These are phyloP conservation scores for Limonium bicolor DNA, from an alignment of 148 eudicot species.

Conservation along the genomic window DNA sequence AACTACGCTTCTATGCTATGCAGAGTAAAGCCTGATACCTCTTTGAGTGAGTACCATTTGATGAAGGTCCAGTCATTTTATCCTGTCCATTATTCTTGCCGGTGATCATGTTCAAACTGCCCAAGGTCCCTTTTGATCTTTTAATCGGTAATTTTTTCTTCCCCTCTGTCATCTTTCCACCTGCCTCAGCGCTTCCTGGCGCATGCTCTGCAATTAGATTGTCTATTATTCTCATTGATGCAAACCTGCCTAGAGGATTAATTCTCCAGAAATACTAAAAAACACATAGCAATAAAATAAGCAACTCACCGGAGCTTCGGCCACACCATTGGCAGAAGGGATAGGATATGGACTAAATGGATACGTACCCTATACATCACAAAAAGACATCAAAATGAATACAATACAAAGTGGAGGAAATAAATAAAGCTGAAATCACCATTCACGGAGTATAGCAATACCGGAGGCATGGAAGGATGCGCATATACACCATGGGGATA, in stretches of 20 bases:
- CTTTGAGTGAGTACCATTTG: conserved; percentile 71
- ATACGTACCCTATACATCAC: conserved; percentile 65
- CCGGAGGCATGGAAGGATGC: conserved; percentile 96
- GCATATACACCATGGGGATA: conserved; percentile 98
- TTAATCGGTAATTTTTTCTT: conserved; percentile 92
- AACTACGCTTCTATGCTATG: no score
- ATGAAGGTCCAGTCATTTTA: conserved; percentile 48
- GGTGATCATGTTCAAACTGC: conserved; percentile 90
- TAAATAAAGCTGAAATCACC: neutral
- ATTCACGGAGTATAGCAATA: no score
- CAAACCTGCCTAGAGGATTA: neutral
- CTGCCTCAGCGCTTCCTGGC: conserved; percentile 49
- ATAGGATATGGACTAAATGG: conserved; percentile 91
- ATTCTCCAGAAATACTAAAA: neutral
- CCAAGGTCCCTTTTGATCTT: conserved; percentile 89
- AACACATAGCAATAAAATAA: no score
- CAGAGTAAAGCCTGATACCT: no score
- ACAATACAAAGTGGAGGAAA: neutral
- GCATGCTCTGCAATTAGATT: conserved; percentile 35
- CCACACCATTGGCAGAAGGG: conserved; percentile 77
- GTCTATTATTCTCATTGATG: conserved; percentile 2
- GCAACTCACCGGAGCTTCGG: conserved; percentile 81
- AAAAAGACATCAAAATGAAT: neutral
- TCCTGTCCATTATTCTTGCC: conserved; percentile 61
- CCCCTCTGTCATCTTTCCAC: conserved; percentile 65